These are phyloP conservation scores for Fraxinus xanthoxyloides DNA, from an alignment of 305 asterid genomes.

Conservation along the genomic window DNA sequence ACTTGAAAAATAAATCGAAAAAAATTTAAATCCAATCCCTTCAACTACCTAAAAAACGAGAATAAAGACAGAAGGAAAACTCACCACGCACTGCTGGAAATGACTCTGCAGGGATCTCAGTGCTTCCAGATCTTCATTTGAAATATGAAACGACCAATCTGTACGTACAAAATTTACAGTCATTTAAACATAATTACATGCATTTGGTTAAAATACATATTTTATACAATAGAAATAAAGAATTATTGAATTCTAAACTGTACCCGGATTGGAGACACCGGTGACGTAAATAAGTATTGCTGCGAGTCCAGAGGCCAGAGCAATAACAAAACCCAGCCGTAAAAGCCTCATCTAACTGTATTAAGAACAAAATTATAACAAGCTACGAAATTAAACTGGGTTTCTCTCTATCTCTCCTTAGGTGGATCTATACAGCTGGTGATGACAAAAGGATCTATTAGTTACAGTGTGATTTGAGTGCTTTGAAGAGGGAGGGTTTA, in stretches of 20 bases:
- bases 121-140: conserved; percentile 65
- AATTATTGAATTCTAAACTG: not conserved
- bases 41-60: not conserved
- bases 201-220: not conserved
- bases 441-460: not conserved
- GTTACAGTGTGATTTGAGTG: not conserved
- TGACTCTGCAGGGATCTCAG: conserved; percentile 52
- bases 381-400: not conserved
- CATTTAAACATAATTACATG: conserved; percentile 3
- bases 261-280: conserved; percentile 61
- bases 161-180: conserved; percentile 9
- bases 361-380: not conserved
- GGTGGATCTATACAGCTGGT: not conserved
- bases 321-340: conserved; percentile 51
- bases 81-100: conserved; percentile 86
- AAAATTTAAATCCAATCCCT: not conserved
- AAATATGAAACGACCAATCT: conserved; percentile 49
- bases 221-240: not conserved
- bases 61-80: conserved; percentile 21
- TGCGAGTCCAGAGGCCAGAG: conserved; percentile 72
- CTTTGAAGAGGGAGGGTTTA: not conserved
- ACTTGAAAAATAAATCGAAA: not conserved
- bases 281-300: conserved; percentile 64
- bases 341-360: conserved; percentile 61
- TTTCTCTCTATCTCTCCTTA: not conserved